These are phyloP conservation scores for Diplogelasinospora grovesii DNA, from an alignment of 495 filamentous ascomycete genomes.

Conservation along the genomic window DNA sequence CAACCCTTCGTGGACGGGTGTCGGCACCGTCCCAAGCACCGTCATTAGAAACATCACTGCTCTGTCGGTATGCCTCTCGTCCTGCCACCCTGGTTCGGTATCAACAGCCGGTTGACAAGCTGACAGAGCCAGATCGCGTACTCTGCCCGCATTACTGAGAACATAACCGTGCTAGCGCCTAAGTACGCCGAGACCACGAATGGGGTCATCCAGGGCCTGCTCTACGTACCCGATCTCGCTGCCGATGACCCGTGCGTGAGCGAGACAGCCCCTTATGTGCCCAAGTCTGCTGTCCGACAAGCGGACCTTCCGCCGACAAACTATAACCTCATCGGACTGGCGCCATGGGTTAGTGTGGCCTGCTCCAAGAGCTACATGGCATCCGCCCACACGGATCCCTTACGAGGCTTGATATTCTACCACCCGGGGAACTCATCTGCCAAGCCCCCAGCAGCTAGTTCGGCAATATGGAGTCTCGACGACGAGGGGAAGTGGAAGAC, in stretches of 20 bases:
- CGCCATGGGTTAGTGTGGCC: slow-evolving; percentile 70
- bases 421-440: slow-evolving; percentile 48
- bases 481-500: slow-evolving; percentile 59
- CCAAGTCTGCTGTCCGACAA: slow-evolving; percentile 65
- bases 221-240: slow-evolving; percentile 72
- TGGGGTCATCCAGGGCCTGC: slow-evolving; percentile 59
- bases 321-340: slow-evolving; percentile 63
- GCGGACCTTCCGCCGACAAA: slow-evolving; percentile 62
- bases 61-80: slow-evolving; percentile 34
- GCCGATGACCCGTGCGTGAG: slow-evolving; percentile 52
- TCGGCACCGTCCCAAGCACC: slow-evolving; percentile 36
- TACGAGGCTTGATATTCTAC: slow-evolving; percentile 71
- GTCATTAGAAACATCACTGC: slow-evolving; percentile 43
- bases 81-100: not conserved
- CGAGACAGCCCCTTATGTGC: slow-evolving; percentile 51
- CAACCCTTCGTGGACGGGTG: slow-evolving; percentile 37
- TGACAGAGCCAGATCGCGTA: slow-evolving; percentile 57
- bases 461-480: slow-evolving; percentile 58
- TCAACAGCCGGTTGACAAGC: not conserved
- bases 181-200: slow-evolving; percentile 46
- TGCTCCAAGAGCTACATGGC: slow-evolving; percentile 66
- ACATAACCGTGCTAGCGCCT: slow-evolving; percentile 65
- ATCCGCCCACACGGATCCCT: slow-evolving; percentile 49
- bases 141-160: slow-evolving; percentile 49
- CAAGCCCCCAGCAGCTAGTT: slow-evolving; percentile 53